Percentiles rank a stretch among this genome's conserved stretches.
These are phyloP conservation scores for Cryptosporidium viatorum DNA, from an alignment of 169 alveolate species.

Conservation along the genomic window DNA sequence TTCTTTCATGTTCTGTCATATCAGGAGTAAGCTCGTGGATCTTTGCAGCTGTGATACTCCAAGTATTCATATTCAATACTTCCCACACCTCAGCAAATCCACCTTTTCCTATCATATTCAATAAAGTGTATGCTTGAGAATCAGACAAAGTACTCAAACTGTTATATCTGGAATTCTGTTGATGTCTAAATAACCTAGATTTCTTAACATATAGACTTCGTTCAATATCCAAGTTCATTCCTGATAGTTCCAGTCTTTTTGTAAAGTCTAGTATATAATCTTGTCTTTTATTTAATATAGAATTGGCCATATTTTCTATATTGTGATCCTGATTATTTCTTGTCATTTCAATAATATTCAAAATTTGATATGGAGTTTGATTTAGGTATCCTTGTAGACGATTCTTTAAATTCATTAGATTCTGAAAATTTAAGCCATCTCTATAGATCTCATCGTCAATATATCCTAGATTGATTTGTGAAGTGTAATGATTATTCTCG, in stretches of 20 bases:
- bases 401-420: conserved; percentile 33
- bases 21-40: conserved; percentile 88
- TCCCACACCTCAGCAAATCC: conserved; percentile 94
- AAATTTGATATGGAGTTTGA: conserved; percentile 26
- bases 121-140: conserved; percentile 75
- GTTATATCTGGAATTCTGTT: conserved; percentile 58
- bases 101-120: conserved; percentile 91
- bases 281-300: conserved; percentile 32
- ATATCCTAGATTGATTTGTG: conserved; percentile 5
- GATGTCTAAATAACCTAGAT: conserved; percentile 58
- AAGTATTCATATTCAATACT: conserved; percentile 88
- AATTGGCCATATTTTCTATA: background rate
- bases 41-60: conserved; percentile 89
- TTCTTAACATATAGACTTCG: conserved; percentile 62
- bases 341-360: conserved; percentile 13
- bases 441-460: conserved; percentile 52
- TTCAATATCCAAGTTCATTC: conserved; percentile 42
- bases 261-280: conserved; percentile 2
- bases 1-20: conserved; percentile 86
- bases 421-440: conserved; percentile 53
- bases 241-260: conserved; percentile 11
- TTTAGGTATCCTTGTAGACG: conserved; percentile 4
- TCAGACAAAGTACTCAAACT: conserved; percentile 44
- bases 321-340: background rate
- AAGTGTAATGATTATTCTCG: background rate